phyloP scores from a whole-genome alignment of 2,329 filamentous ascomycete genomes.

The Macrophomina pseudophaseolina region DNA sequence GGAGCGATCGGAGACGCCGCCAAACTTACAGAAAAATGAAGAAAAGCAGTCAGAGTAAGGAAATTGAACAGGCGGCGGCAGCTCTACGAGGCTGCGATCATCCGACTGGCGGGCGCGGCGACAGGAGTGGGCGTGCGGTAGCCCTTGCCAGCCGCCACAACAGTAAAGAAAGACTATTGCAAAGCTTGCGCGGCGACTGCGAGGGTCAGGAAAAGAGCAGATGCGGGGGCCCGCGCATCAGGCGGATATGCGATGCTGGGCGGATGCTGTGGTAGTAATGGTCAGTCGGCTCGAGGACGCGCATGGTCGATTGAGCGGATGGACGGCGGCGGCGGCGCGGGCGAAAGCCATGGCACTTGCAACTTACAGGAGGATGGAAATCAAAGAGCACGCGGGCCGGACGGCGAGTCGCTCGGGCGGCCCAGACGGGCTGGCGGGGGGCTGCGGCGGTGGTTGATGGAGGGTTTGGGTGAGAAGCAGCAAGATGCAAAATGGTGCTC shows the following conservation, averaged over 20 bases:
- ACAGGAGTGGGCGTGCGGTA: slow-evolving; percentile 15
- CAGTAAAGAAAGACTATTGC: slow-evolving; percentile 6
- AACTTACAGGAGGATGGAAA: neutral
- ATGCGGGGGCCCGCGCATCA: neutral
- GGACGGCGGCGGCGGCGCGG: neutral
- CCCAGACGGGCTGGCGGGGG: neutral
- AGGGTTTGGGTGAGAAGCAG: slow-evolving; percentile 23
- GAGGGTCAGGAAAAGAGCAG: slow-evolving; percentile 8
- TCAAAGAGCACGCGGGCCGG: neutral
- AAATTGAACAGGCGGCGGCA: neutral
- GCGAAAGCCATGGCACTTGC: neutral
- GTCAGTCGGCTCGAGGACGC: slow-evolving; percentile 10
- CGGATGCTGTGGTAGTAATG: slow-evolving; percentile 3
- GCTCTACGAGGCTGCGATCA: neutral
- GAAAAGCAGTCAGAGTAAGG: neutral
- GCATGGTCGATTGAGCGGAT: slow-evolving; percentile 2
- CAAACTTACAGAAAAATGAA: slow-evolving; percentile 12
- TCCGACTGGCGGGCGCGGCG: neutral
- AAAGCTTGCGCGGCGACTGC: slow-evolving; percentile 1
- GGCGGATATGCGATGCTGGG: neutral
- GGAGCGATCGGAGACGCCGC: slow-evolving; percentile 3
- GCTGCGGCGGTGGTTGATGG: slow-evolving; percentile 14
- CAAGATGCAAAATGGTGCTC: slow-evolving; percentile 24
- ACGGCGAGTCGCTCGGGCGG: neutral
- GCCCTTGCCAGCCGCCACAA: slow-evolving; percentile 16